Percentiles rank a stretch among this genome's conserved stretches.
phyloP scores from a whole-genome alignment of 2,329 filamentous ascomycete species.

The Aspergillus novoparasiticus region DNA sequence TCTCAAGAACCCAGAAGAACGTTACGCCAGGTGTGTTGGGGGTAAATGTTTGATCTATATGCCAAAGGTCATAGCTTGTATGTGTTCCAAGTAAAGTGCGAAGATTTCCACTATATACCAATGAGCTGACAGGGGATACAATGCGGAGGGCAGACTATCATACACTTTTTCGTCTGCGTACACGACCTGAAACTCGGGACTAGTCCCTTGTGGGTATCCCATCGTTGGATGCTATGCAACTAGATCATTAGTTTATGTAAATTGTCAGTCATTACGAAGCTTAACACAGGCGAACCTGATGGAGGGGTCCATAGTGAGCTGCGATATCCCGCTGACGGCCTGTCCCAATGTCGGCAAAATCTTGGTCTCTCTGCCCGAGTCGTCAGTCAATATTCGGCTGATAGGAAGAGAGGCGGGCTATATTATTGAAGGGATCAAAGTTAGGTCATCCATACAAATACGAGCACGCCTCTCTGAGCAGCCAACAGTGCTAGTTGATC shows the following conservation, averaged over 20 bases:
- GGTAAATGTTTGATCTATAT: conserved; percentile 15
- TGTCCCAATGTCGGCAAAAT: conserved; percentile 14
- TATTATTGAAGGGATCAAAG: neutral
- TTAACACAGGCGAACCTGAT: conserved; percentile 3
- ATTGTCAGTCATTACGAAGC: neutral
- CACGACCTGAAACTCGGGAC: conserved; percentile 13
- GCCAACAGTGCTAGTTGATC: conserved; percentile 13
- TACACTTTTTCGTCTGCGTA: conserved; percentile 17
- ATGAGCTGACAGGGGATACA: neutral
- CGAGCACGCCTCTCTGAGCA: conserved; percentile 14
- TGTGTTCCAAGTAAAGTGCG: conserved; percentile 9
- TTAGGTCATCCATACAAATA: conserved; percentile 9
- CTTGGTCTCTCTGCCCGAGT: conserved; percentile 8
- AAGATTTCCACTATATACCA: conserved; percentile 7
- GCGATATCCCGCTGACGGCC: conserved; percentile 9
- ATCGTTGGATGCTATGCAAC: conserved; percentile 12
- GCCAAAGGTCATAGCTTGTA: conserved; percentile 16
- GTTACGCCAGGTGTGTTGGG: conserved; percentile 13
- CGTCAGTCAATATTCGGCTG: neutral
- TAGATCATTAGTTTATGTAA: neutral
- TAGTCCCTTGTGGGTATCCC: conserved; percentile 14
- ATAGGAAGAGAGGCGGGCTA: neutral
- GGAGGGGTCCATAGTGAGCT: conserved; percentile 11
- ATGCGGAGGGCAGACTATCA: neutral
- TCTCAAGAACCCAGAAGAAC: conserved; percentile 16